These are phyloP conservation scores for Sphenostylis stenocarpa DNA, from an alignment of 306 rosid genomes.

Conservation along the genomic window DNA sequence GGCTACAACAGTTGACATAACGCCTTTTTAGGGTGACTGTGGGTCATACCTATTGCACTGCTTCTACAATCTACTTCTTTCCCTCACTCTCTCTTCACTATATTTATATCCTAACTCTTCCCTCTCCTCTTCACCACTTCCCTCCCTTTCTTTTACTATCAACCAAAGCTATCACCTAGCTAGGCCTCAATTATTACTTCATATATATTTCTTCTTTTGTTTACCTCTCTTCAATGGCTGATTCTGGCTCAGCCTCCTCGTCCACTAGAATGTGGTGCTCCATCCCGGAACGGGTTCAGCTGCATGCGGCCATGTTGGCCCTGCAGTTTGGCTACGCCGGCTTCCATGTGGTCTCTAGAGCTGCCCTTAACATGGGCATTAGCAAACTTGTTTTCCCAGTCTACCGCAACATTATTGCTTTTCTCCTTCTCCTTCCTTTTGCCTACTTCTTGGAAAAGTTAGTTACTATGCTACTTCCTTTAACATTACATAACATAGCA, in stretches of 20 bases:
- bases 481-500: background rate
- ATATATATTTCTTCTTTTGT: no score
- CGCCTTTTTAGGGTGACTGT: slow-evolving; percentile 49
- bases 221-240: slow-evolving; percentile 54
- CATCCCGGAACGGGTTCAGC: slow-evolving; percentile 73
- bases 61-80: background rate
- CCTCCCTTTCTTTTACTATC: background rate
- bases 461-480: background rate
- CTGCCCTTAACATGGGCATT: slow-evolving; percentile 97
- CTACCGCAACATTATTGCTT: slow-evolving; percentile 83
- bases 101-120: slow-evolving; percentile 20
- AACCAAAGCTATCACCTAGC: background rate
- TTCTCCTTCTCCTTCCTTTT: slow-evolving; percentile 83
- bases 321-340: slow-evolving; percentile 98
- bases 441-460: slow-evolving; percentile 92
- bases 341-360: slow-evolving; percentile 90
- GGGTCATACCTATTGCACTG: slow-evolving; percentile 29
- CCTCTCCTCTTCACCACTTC: slow-evolving; percentile 48
- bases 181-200: background rate
- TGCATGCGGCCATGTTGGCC: slow-evolving; percentile 96
- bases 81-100: slow-evolving; percentile 1
- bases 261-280: slow-evolving; percentile 77
- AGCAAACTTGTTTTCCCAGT: slow-evolving; percentile 95
- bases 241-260: slow-evolving; percentile 43
- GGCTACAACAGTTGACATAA: slow-evolving; percentile 67